Evolutionary conservation across 2,329 filamentous ascomycete genomes (phyloP).

Genomic region (Epichloe hybrida): DNA sequence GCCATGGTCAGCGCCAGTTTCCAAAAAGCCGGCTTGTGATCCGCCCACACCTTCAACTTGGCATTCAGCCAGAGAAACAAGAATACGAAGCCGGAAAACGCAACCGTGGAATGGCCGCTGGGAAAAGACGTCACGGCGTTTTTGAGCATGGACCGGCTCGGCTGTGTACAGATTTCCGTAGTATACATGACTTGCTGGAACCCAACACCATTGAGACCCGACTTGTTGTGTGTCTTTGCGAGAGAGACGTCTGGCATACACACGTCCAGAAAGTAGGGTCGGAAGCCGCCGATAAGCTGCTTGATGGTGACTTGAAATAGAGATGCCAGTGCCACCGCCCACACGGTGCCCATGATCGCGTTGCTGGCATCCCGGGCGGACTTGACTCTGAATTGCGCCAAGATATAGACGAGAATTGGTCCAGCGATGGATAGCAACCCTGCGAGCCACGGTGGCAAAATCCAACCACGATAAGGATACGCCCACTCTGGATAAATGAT

Average conservation of each 20-base stretch:
- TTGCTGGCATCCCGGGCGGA: conserved; percentile 49
- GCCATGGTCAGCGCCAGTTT: conserved; percentile 45
- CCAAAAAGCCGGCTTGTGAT: conserved; percentile 55
- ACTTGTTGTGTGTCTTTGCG: conserved; percentile 24
- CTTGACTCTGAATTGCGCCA: conserved; percentile 43
- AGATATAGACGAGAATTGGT: conserved; percentile 42
- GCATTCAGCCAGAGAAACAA: conserved; percentile 57
- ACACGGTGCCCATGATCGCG: conserved; percentile 46
- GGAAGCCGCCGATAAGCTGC: conserved; percentile 49
- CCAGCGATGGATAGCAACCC: conserved; percentile 41
- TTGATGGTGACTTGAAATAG: conserved; percentile 57
- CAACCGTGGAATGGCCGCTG: conserved; percentile 52
- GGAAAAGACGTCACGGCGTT: conserved; percentile 53
- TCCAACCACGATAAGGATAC: conserved; percentile 49
- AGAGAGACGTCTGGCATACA: conserved; percentile 44
- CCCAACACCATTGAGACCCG: conserved; percentile 32
- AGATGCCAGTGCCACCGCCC: conserved; percentile 43
- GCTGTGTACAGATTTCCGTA: conserved; percentile 44
- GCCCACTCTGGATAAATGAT: conserved; percentile 51
- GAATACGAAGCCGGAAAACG: conserved; percentile 50
- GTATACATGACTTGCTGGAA: conserved; percentile 51
- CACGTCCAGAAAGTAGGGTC: conserved; percentile 51
- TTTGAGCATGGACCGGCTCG: conserved; percentile 40
- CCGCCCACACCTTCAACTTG: conserved; percentile 56
- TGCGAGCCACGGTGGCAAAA: conserved; percentile 45